Base-by-base conservation (phyloP, 768 basidiomycete species). In the Pleurotus tuber-regium region DNA sequence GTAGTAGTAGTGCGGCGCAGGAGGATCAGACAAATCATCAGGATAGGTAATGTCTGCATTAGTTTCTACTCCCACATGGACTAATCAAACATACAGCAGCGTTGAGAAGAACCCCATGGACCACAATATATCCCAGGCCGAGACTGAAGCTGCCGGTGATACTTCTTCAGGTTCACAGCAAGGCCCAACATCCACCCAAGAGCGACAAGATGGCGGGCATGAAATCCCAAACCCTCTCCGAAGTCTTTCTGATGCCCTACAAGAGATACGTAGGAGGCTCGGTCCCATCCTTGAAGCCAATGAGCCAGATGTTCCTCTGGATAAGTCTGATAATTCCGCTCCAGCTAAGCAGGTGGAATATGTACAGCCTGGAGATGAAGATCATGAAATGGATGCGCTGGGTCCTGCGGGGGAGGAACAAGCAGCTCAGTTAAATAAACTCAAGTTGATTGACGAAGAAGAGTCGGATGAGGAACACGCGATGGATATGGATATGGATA, bases 371-470 rank as follows among this genome's bases (percentile, higher is more conserved):
- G 84, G 85, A 31, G 85, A 87, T 42, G 74, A 70, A 24, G 82
- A 80, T 54, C 71, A 86, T 50, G 80, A 86, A 28, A 89, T 89
- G 82, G 92, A 96, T 67, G 92, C 94, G 1, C 78, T 98, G 18
- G 96, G 92, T 4, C 84, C 92, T 1, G 87, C 95, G 2, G 84
- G 79, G 8, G 85, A 91, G 36, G 92, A 96, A 58, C 83, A 94
- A 63, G 80, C 82, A 9, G 86, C 89, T 14, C 89, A 86, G 61
- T 72, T 97, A 40, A 78, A 86, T 56, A 86, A 96, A 44, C 82
- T 98, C 29, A 87, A 81, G 39, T 73, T 97, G 55, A 66, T 83
- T 23, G 90, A 91, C 54, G 83, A 82, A 2, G 24, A 19, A 0
- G 75, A 80, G 12, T 83, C 84, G 78, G 82, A 87, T 53, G 62